A percentile compares a stretch with the other conserved stretches of the same genome.
These are phyloP conservation scores for Termitomyces sp. DNA, from an alignment of 768 basidiomycete species.

Conservation along the genomic window DNA sequence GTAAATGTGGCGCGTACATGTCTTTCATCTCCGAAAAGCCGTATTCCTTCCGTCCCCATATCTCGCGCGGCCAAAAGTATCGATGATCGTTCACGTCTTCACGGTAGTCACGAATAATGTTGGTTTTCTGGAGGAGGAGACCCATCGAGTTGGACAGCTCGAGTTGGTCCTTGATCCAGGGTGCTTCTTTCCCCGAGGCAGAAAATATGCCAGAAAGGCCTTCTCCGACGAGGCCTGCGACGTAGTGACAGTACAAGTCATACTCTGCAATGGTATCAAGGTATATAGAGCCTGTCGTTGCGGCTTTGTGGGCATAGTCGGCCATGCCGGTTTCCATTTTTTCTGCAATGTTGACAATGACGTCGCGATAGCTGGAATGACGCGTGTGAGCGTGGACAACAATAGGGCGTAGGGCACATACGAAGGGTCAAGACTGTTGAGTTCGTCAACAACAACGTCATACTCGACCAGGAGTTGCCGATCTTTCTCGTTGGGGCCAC, in stretches of 20 bases:
- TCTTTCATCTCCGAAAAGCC: conserved; percentile 71
- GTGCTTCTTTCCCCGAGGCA: conserved; percentile 75
- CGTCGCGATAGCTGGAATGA: conserved; percentile 52
- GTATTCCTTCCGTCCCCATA: conserved; percentile 66
- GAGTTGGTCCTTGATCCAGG: conserved; percentile 72
- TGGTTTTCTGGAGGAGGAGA: conserved; percentile 94
- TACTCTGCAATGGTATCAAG: conserved; percentile 79
- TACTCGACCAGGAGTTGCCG: conserved; percentile 81
- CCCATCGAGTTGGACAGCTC: conserved; percentile 93
- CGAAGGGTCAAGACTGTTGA: conserved; percentile 61
- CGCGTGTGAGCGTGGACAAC: conserved; percentile 5
- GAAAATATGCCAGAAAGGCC: conserved; percentile 87
- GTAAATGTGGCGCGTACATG: conserved; percentile 49
- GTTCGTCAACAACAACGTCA: conserved; percentile 72
- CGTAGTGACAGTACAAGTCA: conserved; percentile 97
- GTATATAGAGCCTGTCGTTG: conserved; percentile 60
- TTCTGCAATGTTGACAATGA: conserved; percentile 75
- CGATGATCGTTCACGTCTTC: conserved; percentile 85
- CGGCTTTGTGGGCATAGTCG: conserved; percentile 83
- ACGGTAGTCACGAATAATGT: conserved; percentile 92
- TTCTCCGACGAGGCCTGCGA: conserved; percentile 96
- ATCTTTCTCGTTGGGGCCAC: conserved; percentile 86
- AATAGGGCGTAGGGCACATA: conserved; percentile 24
- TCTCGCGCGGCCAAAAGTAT: conserved; percentile 93
- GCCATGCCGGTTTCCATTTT: conserved; percentile 98